Conservation (phyloP, 129 eudicot genomes). For the Centrapalus pauciflorus region DNA sequence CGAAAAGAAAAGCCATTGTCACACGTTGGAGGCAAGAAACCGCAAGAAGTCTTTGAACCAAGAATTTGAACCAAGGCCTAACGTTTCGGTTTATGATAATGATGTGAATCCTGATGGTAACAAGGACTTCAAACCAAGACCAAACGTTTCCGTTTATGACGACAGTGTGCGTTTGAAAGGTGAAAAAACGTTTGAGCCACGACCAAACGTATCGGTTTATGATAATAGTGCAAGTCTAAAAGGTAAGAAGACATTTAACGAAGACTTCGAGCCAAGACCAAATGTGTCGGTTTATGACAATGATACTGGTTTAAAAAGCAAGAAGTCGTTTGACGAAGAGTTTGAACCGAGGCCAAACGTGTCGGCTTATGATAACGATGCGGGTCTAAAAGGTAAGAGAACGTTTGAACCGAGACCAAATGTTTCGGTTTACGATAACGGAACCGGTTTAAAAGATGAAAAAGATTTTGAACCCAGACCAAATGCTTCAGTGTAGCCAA, state of each 20-base stretch:
- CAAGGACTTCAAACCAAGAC: neutral
- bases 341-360: constrained; percentile 5
- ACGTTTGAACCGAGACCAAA: neutral
- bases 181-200: neutral
- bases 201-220: neutral
- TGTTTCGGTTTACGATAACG: neutral
- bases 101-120: neutral
- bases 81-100: neutral
- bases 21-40: neutral
- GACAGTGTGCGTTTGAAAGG: neutral
- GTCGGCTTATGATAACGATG: neutral
- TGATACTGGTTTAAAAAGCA: neutral
- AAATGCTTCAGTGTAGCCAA: too few relatives aligned
- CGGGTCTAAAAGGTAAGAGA: neutral
- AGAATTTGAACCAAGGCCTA: constrained; percentile 6
- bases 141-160: neutral
- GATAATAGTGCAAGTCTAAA: neutral
- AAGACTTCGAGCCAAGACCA: neutral
- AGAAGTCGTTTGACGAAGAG: neutral
- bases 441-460: neutral
- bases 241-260: neutral
- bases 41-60: neutral
- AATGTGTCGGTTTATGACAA: neutral
- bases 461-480: neutral
- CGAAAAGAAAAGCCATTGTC: neutral